These are phyloP conservation scores for Leucoagaricus sp. DNA, from an alignment of 1,284 basidiomycete species.

Conservation along the genomic window DNA sequence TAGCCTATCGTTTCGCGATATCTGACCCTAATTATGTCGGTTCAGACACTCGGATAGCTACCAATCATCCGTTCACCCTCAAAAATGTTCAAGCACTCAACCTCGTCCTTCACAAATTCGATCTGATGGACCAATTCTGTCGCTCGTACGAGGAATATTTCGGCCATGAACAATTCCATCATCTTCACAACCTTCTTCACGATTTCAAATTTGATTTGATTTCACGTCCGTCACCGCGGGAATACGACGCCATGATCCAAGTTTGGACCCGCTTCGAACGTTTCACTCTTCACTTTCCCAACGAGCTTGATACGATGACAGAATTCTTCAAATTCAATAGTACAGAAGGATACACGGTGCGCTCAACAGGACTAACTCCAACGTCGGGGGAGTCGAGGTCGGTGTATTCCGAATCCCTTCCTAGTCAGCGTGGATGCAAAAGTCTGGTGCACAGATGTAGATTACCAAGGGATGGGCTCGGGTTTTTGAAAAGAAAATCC, in stretches of 20 bases:
- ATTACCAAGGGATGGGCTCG: not conserved
- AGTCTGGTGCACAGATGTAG: not conserved
- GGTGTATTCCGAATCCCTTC: not conserved
- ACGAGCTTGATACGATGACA: not conserved
- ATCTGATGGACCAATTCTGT: constrained; percentile 1
- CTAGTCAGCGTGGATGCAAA: not conserved
- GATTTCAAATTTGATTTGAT: not conserved
- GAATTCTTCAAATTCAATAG: constrained; percentile 1
- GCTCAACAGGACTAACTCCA: not conserved
- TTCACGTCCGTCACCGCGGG: not conserved
- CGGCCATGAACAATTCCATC: constrained; percentile 1
- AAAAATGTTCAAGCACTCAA: constrained; percentile 5
- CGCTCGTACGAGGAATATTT: constrained; percentile 9
- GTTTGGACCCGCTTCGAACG: constrained; percentile 10
- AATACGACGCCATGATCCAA: not conserved
- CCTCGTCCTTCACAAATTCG: not conserved
- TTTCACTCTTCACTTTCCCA: constrained; percentile 6
- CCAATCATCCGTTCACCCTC: constrained; percentile 2
- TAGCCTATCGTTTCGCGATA: not conserved
- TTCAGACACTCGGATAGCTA: not conserved
- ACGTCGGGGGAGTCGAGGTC: not conserved
- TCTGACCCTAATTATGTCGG: not conserved
- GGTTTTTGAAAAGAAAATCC: not conserved
- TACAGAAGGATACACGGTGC: not conserved
- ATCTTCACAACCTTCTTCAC: constrained; percentile 1